Percentiles rank a stretch among this genome's conserved stretches.
Conservation (phyloP, 2,329 filamentous ascomycete species). For the Monosporascus sp. region DNA sequence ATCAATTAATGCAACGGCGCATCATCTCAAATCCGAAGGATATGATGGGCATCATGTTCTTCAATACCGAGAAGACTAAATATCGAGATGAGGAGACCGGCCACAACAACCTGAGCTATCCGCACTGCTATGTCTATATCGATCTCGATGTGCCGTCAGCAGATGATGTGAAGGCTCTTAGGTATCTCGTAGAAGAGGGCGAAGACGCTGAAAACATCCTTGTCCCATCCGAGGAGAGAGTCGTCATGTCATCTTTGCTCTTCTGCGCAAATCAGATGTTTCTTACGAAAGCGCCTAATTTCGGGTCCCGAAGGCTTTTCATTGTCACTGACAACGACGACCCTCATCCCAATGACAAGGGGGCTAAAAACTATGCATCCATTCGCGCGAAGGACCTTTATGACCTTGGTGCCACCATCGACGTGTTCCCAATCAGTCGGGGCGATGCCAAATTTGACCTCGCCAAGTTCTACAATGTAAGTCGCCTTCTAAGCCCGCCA, state of each 20-base stretch:
- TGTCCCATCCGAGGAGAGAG: conserved; percentile 60
- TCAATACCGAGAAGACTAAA: conserved; percentile 80
- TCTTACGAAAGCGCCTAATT: conserved; percentile 90
- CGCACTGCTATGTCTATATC: conserved; percentile 86
- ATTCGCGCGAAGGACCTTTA: conserved; percentile 92
- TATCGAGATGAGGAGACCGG: conserved; percentile 63
- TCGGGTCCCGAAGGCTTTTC: conserved; percentile 87
- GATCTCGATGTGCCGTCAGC: conserved; percentile 86
- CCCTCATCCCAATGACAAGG: conserved; percentile 70
- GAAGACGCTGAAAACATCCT: conserved; percentile 66
- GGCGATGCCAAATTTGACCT: conserved; percentile 69
- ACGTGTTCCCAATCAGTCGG: conserved; percentile 83
- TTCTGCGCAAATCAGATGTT: conserved; percentile 97
- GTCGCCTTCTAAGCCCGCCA: conserved; percentile 14
- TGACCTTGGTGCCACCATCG: conserved; percentile 85
- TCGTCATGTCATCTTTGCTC: conserved; percentile 81
- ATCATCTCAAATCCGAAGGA: conserved; percentile 96
- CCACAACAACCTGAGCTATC: conserved; percentile 61
- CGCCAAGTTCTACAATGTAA: conserved; percentile 84
- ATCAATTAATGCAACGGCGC: conserved; percentile 93
- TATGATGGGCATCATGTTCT: conserved; percentile 93
- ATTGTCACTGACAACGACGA: conserved; percentile 92
- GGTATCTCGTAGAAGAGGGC: conserved; percentile 71
- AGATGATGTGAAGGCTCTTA: conserved; percentile 76
- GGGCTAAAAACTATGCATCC: conserved; percentile 67